Evolutionary conservation across 345 rosid species (phyloP).

Genomic region (Garcia nutans): DNA sequence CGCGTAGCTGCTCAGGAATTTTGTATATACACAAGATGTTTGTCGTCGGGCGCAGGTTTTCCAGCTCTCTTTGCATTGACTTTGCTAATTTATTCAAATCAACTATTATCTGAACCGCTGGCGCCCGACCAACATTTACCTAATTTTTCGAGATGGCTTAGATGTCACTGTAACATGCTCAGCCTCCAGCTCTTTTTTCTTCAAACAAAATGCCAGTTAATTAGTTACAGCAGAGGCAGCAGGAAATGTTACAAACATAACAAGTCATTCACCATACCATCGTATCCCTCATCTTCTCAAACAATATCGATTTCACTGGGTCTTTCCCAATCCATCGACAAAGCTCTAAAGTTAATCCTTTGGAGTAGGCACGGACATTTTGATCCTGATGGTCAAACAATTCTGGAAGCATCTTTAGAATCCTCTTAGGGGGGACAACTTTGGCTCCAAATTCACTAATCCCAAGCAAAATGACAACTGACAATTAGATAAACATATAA

Average conservation of each 20-base stretch:
- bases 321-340: conserved; percentile 85
- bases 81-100: no score
- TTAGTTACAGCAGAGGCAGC: conserved; percentile 11
- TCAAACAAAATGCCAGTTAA: conserved; percentile 13
- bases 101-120: no score
- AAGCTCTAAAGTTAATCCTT: no score
- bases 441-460: conserved; percentile 94
- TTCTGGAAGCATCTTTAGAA: conserved; percentile 97
- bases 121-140: conserved; percentile 43
- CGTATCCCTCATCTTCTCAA: conserved; percentile 99
- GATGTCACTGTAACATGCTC: conserved; percentile 82
- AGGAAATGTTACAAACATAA: conserved; percentile 1
- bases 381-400: conserved; percentile 21
- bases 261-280: conserved; percentile 56
- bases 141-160: conserved; percentile 84
- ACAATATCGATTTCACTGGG: conserved; percentile 89
- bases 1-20: no score
- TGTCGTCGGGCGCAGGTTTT: no score
- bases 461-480: conserved; percentile 18
- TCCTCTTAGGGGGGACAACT: conserved; percentile 87
- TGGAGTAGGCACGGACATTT: no score
- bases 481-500: conserved; percentile 16
- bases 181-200: conserved; percentile 99
- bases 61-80: no score
- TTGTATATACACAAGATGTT: no score